These are phyloP conservation scores for Colletotrichum sansevieriae DNA, from an alignment of 2,329 filamentous ascomycete genomes.

Conservation along the genomic window DNA sequence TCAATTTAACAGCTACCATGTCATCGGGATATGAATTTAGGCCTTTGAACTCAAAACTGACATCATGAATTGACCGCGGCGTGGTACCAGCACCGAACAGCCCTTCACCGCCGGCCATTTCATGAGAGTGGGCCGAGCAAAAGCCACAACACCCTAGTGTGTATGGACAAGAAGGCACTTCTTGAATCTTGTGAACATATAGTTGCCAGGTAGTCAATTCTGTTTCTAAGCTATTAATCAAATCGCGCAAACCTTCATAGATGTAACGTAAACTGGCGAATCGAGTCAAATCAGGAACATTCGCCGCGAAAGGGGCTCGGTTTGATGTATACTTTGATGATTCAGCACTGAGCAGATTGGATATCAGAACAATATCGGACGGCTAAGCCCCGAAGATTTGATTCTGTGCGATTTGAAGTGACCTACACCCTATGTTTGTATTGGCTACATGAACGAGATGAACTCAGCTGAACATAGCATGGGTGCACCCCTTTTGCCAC, in stretches of 20 bases:
- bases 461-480: constrained; percentile 7
- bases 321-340: neutral
- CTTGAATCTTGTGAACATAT: neutral
- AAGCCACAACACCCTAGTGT: neutral
- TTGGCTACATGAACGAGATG: neutral
- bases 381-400: too few species aligned
- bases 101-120: neutral
- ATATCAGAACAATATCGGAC: too few species aligned
- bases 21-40: constrained; percentile 20
- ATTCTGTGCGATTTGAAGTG: too few species aligned
- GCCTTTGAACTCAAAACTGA: constrained; percentile 6
- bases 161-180: neutral
- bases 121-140: neutral
- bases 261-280: neutral
- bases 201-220: neutral
- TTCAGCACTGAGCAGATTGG: constrained; percentile 1
- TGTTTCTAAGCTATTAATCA: constrained; percentile 14
- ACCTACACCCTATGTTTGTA: too few species aligned
- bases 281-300: neutral
- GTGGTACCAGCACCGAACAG: neutral
- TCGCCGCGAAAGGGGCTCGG: neutral
- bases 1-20: too few species aligned
- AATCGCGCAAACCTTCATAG: neutral
- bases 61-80: neutral
- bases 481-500: too few species aligned